Base-by-base conservation (phyloP, 352 stramenopile genomes). In the Phytophthora nicotianae region DNA sequence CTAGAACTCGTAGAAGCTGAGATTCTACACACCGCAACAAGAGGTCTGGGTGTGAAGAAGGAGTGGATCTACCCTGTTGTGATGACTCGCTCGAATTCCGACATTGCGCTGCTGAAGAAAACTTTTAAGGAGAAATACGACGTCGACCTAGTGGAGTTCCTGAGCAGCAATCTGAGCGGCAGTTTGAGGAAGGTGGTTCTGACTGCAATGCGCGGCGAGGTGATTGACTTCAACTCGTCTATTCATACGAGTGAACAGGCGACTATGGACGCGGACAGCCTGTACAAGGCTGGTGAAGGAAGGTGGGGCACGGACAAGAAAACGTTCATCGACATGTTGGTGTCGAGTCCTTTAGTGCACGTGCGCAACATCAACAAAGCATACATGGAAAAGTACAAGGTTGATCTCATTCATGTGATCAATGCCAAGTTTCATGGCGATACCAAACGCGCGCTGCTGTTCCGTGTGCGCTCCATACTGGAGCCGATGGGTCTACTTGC, bases 101-200 rank as follows among this genome's bases (percentile, higher is more conserved):
- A 90, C 51, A 79, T 91, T 55, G 70, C 72, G 67, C 78, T 91
- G 53, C 65, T 89, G 37, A 90, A 91, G 80, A 88, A 88, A 73
- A 82, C 80, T 0, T 90, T 77, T 63, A 72, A 82, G 49, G 69
- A 84, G 19, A 20, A 82, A 21, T 76, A 81, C 62, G 66, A 64
- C 37, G 64, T 84, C 17, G 80, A 90, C 21, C 56, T 90, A 26
- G 70, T 72, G 14, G 69, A 77, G 42, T 55, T 70, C 21, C 42
- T 89, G 50, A 62, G 79, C 46, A 55, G 58, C 23, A 75, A 87
- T 11, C 55, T 90, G 13, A 65, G 77, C 26, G 81, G 81, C 32
- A 77, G 87, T 62, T 75, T 89, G 53, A 74, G 75, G 59, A 84
- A 83, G 68, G 67, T 85, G 40, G 77, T 89, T 56, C 62, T 86